phyloP scores from a whole-genome alignment of 1,284 basidiomycete genomes.

The Melanopsichium pennsylvanicum region DNA sequence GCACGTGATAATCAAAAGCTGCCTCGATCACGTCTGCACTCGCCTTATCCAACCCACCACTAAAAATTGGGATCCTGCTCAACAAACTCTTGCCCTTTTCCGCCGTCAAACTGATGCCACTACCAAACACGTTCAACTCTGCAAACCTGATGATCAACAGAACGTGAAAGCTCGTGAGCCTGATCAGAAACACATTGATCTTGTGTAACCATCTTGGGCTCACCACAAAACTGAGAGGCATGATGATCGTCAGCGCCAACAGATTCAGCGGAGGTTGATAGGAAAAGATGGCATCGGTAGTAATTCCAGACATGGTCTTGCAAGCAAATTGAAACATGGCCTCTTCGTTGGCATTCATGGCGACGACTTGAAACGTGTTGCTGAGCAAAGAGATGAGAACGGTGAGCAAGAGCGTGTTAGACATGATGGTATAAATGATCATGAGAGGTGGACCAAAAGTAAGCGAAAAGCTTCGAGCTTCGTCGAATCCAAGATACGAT shows the following conservation, averaged over 20 bases:
- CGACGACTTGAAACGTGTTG: slow-evolving; percentile 90
- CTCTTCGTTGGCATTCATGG: slow-evolving; percentile 88
- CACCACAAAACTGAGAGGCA: slow-evolving; percentile 45
- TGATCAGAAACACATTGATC: slow-evolving; percentile 68
- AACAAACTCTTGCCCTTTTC: slow-evolving; percentile 41
- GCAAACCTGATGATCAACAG: slow-evolving; percentile 81
- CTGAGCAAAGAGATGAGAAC: slow-evolving; percentile 78
- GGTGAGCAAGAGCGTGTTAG: slow-evolving; percentile 81
- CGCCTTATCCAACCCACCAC: slow-evolving; percentile 15
- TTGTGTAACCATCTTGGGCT: slow-evolving; percentile 71
- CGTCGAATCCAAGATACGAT: slow-evolving; percentile 50
- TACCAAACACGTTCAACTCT: slow-evolving; percentile 73
- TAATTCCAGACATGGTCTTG: slow-evolving; percentile 71
- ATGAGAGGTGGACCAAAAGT: slow-evolving; percentile 85
- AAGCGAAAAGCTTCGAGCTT: slow-evolving; percentile 73
- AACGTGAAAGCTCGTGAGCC: slow-evolving; percentile 84
- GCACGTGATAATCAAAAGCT: slow-evolving; percentile 29
- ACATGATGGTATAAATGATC: slow-evolving; percentile 67
- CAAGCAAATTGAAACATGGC: slow-evolving; percentile 88
- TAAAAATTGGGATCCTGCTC: slow-evolving; percentile 23
- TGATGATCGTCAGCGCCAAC: slow-evolving; percentile 45
- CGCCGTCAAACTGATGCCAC: slow-evolving; percentile 50
- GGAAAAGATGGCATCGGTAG: slow-evolving; percentile 86
- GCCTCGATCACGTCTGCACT: slow-evolving; percentile 43
- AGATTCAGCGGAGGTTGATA: slow-evolving; percentile 82